Evolutionary conservation across 106 monocot species (phyloP), one percentile per base, ranked within the genome.

Genomic region (Alisma plantagoaquatica): DNA sequence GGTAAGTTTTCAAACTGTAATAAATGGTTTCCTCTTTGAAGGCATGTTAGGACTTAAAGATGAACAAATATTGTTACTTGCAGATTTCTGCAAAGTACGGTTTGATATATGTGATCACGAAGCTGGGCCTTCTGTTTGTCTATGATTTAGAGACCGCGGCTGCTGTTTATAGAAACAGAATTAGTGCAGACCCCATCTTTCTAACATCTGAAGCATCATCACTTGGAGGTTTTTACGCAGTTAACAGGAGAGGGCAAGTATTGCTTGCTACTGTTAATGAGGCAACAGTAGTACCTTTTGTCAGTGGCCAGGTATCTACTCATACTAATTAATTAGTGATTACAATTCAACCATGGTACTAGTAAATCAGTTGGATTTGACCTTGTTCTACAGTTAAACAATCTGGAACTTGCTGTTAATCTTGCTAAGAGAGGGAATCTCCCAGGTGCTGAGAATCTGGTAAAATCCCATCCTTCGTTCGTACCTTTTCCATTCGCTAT

Each of bases 151-250:
- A 96, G 51, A 84, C 88, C 11, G 88, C 94, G 45, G 71, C 88
- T 43, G 94, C 94, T 60, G 88, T 96, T 44, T 96, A 96, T 50
- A 81, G 94, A 73, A 96, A 96, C 55, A 62, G 94, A 41, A 96
- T 96, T 51, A 96, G 94, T 66, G 84, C 94, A 49, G 94, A 96
- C 69, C 94, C 94, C 46, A 96, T 96, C 56, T 96, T 96, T 65
- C 62, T 96, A 38, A 96, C 94, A 38, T 46, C 88, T 10, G 94
- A 96, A 70, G 84, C 88, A 67, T 84, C 88, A 25, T 33, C 76
- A 29, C 29, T 61, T 59, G 94, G 94, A 53, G 94, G 94, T 4
- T 96, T 96, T 69, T 96, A 89, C 71, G 88, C 94, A 33, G 53
- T 96, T 32, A 96, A 96, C 31, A 88, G 94, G 52, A 80, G 70